Conservation (phyloP, 441 rosid genomes). For the Hura crepitans region DNA sequence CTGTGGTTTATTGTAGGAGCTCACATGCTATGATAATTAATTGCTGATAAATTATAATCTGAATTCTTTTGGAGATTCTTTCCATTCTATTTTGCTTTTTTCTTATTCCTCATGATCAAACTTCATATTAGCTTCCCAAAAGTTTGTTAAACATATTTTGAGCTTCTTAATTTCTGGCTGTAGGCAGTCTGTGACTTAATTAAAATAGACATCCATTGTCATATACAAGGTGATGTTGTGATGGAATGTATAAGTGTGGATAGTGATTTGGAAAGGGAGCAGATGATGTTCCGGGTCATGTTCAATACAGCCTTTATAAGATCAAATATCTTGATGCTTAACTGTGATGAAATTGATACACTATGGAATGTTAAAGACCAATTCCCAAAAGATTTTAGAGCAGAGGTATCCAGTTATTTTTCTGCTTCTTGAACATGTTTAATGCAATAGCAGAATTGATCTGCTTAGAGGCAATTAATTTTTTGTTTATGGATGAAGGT, state of each 20-base stretch:
- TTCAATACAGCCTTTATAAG: constrained; percentile 83
- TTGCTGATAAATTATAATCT: not conserved
- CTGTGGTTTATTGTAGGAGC: not conserved
- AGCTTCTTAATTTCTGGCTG: constrained; percentile 34
- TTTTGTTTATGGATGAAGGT: constrained; percentile 50
- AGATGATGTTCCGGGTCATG: constrained; percentile 83
- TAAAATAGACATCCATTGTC: constrained; percentile 75
- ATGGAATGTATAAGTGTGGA: constrained; percentile 71
- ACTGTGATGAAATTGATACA: constrained; percentile 71
- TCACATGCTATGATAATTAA: not conserved
- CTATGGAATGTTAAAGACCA: constrained; percentile 66
- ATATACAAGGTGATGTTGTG: constrained; percentile 84
- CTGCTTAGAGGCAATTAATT: constrained; percentile 23
- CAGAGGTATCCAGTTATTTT: constrained; percentile 55
- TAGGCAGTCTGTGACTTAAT: constrained; percentile 77
- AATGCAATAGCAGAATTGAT: constrained; percentile 10
- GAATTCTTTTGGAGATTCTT: not conserved
- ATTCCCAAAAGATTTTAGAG: constrained; percentile 76
- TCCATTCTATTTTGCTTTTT: not conserved
- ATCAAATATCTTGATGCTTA: constrained; percentile 71
- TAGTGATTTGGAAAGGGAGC: constrained; percentile 60
- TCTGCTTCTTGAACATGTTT: constrained; percentile 7
- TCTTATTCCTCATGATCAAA: not conserved
- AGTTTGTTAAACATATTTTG: constrained; percentile 8
- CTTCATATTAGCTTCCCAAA: not conserved